phyloP scores from a whole-genome alignment of 2,329 filamentous ascomycete species.

The Verticillium isaacii region DNA sequence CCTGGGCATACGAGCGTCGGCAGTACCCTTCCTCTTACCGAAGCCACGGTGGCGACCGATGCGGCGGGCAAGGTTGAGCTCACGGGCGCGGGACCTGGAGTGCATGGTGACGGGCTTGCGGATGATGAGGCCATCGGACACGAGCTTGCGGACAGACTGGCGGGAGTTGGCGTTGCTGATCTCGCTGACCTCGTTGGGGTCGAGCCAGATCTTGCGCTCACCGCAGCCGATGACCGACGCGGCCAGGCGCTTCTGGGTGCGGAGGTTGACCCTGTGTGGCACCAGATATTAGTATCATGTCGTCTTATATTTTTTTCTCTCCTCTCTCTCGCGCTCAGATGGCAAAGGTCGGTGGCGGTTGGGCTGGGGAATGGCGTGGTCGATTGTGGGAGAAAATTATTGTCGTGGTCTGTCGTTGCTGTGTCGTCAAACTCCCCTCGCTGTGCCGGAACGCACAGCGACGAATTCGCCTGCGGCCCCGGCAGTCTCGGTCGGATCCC shows the following conservation, averaged over 20 bases:
- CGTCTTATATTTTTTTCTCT: background rate
- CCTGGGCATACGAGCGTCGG: conserved; percentile 98
- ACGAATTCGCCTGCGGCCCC: background rate
- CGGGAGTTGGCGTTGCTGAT: conserved; percentile 99
- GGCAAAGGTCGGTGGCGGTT: background rate
- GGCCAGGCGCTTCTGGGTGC: conserved; percentile 99
- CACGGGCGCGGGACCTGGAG: conserved; percentile 93
- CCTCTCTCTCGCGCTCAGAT: background rate
- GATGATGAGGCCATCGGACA: conserved; percentile 99
- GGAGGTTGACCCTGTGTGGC: conserved; percentile 86
- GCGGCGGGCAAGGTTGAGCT: conserved; percentile 88
- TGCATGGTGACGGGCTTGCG: conserved; percentile 99
- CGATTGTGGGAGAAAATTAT: background rate
- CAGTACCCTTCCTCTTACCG: conserved; percentile 99
- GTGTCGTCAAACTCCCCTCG: background rate
- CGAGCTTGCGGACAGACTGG: conserved; percentile 99
- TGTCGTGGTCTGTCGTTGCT: background rate
- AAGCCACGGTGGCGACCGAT: conserved; percentile 98
- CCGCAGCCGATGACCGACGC: conserved; percentile 98
- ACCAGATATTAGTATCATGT: conserved; percentile 13
- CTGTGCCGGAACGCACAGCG: background rate
- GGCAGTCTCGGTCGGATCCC: background rate
- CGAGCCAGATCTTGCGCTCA: conserved; percentile 99
- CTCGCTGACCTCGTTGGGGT: conserved; percentile 98
- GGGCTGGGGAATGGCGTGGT: background rate